Conservation (phyloP, 2,329 filamentous ascomycete species). For the Dryadomyces sulphureus region DNA sequence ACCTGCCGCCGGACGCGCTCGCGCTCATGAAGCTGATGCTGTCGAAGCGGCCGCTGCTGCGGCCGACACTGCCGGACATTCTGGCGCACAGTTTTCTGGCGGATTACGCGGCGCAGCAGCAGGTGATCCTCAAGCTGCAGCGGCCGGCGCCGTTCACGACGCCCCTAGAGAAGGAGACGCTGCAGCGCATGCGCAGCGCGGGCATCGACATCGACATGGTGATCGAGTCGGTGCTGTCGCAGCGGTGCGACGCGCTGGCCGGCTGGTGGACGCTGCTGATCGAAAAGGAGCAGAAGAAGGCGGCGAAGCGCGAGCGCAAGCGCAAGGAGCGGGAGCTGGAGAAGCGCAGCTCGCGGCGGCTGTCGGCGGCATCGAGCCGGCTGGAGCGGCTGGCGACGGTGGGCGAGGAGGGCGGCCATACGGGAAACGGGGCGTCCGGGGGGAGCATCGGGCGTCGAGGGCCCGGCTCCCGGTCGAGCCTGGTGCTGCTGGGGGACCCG, state of each 20-base stretch:
- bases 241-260: conserved; percentile 76
- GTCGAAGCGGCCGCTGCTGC: conserved; percentile 74
- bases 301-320: conserved; percentile 63
- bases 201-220: conserved; percentile 90
- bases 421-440: conserved; percentile 17
- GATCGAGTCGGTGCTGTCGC: conserved; percentile 82
- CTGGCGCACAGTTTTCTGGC: conserved; percentile 75
- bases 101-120: conserved; percentile 76
- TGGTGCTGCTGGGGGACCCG: conserved; percentile 27
- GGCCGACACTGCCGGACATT: conserved; percentile 73
- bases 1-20: conserved; percentile 63
- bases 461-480: neutral
- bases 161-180: conserved; percentile 71
- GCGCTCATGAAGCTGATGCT: conserved; percentile 66
- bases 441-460: no score
- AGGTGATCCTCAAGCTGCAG: conserved; percentile 72
- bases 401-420: conserved; percentile 53
- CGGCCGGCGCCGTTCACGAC: conserved; percentile 75
- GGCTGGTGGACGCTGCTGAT: conserved; percentile 94
- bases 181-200: conserved; percentile 84
- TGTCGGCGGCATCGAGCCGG: conserved; percentile 82
- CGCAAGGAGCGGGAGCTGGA: conserved; percentile 75
- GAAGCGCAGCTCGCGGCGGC: conserved; percentile 59
- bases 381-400: conserved; percentile 71
- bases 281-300: conserved; percentile 88